Base-by-base conservation (phyloP, 495 filamentous ascomycete genomes). In the Cercophora sp. region DNA sequence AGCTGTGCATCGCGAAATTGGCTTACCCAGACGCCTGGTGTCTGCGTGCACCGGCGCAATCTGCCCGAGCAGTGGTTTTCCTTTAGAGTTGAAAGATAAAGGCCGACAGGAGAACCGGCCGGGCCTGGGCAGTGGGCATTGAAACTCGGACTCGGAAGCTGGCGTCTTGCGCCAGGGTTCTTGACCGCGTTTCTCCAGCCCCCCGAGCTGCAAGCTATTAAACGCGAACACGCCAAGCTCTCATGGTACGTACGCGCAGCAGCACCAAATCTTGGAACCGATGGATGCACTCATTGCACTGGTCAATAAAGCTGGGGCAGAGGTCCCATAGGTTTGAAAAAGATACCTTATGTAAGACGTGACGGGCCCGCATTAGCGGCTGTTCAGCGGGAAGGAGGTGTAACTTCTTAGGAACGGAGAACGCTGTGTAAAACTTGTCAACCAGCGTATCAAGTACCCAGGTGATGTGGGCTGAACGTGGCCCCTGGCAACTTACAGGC, bases 171-270 rank as follows among this genome's bases (percentile, higher is more conserved):
- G 18, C 15, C 26, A 25, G 24, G 48, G 25, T 43, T 37, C 40
- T 20, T 35, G 29, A 25, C 26, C 18, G 40, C 19, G 42, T 32
- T 19, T 9, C 29, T 18, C 32, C 40, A 27, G 26, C 49, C 41
- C 23, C 36, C 48, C 31, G 18, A 23, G 22, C 56, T 50, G 47
- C 54, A 63, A 24, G 24, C 63, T 57, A 66, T 66, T 66, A 49
- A 68, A 66, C 58, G 59, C 64, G 58, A 54, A 64, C 58, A 58
- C 56, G 60, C 63, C 58, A 64, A 61, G 59, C 29, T 26, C 24
- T 27, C 19, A 57, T 57, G 60, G 64, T 53, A 66, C n/a, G n/a
- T n/a, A n/a, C 63, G 61, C 63, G 65, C 55, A 58, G 48, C 58
- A 61, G 23, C 42, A 34, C 27, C n/a, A 59, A 56, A 60, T 43